phyloP scores from a whole-genome alignment of 495 filamentous ascomycete genomes.

The Penicillium longicatenatum region DNA sequence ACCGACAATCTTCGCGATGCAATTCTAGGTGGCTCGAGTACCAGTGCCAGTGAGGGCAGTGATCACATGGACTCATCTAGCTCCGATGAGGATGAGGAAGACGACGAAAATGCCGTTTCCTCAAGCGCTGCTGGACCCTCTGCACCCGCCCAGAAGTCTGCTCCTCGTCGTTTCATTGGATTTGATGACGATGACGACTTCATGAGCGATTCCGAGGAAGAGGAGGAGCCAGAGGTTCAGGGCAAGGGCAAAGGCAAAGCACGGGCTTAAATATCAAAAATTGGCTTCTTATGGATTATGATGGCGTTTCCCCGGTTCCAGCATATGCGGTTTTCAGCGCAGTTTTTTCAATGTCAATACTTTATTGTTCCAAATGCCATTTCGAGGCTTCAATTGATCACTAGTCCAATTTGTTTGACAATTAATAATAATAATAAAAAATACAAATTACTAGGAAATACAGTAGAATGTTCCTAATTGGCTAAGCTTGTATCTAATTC shows the following conservation, averaged over 20 bases:
- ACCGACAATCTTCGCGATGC: slow-evolving; percentile 50
- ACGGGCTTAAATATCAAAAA: slow-evolving; percentile 28
- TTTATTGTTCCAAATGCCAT: neutral
- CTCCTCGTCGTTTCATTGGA: slow-evolving; percentile 65
- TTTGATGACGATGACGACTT: slow-evolving; percentile 93
- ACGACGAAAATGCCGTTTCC: slow-evolving; percentile 37
- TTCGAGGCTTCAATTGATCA: neutral
- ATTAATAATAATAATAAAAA: too few species aligned
- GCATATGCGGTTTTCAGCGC: neutral
- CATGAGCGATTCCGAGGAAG: slow-evolving; percentile 76
- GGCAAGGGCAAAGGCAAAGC: slow-evolving; percentile 49
- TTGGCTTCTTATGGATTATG: slow-evolving; percentile 16
- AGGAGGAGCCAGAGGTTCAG: slow-evolving; percentile 37
- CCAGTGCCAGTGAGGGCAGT: slow-evolving; percentile 54
- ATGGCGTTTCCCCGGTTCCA: slow-evolving; percentile 18
- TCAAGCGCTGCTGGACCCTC: slow-evolving; percentile 30
- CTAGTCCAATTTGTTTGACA: neutral
- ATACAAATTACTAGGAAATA: too few species aligned
- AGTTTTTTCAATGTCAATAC: neutral
- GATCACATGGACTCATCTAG: slow-evolving; percentile 39
- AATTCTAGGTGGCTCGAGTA: slow-evolving; percentile 45
- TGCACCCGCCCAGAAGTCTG: slow-evolving; percentile 25
- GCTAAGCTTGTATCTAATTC: neutral
- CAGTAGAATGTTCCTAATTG: neutral
- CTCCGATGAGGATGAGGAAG: slow-evolving; percentile 52